Evolutionary conservation across 1,139 yeast genomes (phyloP), one percentile per base, ranked within the genome.

Genomic region (Magnusiomyces fungicola): DNA sequence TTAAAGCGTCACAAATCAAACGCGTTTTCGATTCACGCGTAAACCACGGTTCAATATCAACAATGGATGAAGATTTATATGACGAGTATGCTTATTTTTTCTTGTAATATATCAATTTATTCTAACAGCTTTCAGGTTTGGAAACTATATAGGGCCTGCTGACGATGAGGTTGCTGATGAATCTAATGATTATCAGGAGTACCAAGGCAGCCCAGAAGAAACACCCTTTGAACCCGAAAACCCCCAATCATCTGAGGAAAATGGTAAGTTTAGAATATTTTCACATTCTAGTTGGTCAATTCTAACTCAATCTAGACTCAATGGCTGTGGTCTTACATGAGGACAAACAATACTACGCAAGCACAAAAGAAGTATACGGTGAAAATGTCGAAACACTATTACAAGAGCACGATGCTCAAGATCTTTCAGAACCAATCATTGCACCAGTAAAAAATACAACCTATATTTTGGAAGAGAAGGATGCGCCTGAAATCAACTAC

Each of bases 341-440:
- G 56, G 78, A 76, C 55, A 73, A 73, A 49, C 64, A 64, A 45
- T 64, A 69, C 42, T 71, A 74, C 54, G 73, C 77, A 0, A 60
- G 71, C 0, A 66, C 78, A 37, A 55, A 64, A 0, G 71, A 73
- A 16, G 72, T 49, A 1, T 79, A 72, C 62, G 86, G 81, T 0
- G 68, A 69, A 1, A 82, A 74, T 43, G 92, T 83, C 0, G 89
- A 83, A 54, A 78, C 86, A 0, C 69, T 83, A 6, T 69, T 79
- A 0, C 82, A 80, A 46, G 75, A 77, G 0, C 69, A 68, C 25
- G 86, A 81, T 58, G 71, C 76, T 0, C 82, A 78, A 55, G 66
- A 74, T 12, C 64, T 76, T 10, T 59, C 74, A 38, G 82, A 77
- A 55, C 96, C 96, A 0, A 77, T 88, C 10, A 78, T 88, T 10